Conservation (phyloP, 192 early-diverging fungal species). For the Gryganskiella cystojenkinii region DNA sequence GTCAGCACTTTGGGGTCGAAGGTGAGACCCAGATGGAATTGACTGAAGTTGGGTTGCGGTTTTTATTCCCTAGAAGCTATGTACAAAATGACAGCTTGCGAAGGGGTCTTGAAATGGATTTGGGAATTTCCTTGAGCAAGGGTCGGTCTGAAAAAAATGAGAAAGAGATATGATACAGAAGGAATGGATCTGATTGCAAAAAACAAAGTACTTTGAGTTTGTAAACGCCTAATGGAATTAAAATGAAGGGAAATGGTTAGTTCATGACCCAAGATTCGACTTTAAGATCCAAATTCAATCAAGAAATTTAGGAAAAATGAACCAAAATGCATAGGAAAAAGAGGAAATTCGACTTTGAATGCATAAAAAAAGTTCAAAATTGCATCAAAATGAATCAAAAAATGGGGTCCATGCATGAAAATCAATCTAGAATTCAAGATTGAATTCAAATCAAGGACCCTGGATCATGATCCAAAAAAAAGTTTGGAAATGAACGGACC, state of each 20-base stretch:
- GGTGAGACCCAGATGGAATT: no score
- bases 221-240: not conserved
- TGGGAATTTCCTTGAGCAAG: no score
- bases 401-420: not conserved
- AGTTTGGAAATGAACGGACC: constrained; percentile 13
- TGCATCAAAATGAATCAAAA: not conserved
- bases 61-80: no score
- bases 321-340: not conserved
- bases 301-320: constrained; percentile 1
- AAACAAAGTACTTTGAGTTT: not conserved
- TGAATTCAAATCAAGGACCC: not conserved
- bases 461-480: constrained; percentile 1
- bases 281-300: not conserved
- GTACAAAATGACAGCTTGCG: no score
- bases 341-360: not conserved
- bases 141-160: no score
- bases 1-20: no score
- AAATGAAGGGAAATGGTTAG: not conserved
- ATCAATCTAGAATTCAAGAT: not conserved
- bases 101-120: no score
- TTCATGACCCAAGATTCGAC: not conserved
- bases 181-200: not conserved
- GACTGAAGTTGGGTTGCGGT: no score
- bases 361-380: not conserved
- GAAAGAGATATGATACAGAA: not conserved